phyloP scores from a whole-genome alignment of 441 rosid genomes.

The Pelargonium myrrhifolium region DNA sequence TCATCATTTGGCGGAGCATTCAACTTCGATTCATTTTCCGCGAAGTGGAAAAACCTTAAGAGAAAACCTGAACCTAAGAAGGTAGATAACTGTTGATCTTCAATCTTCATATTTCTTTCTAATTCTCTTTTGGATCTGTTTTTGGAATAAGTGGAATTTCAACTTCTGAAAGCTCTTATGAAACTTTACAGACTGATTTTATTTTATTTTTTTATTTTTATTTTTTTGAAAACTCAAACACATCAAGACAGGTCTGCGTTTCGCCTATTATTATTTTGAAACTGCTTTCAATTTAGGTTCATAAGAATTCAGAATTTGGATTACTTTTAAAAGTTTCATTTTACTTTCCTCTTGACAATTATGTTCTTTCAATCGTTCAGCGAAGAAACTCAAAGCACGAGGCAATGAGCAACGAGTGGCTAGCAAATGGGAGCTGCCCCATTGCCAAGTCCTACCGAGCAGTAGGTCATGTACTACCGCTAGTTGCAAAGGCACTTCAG shows the following conservation, averaged over 20 bases:
- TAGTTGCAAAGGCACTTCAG: slow-evolving; percentile 53
- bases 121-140: not conserved
- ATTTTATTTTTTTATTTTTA: no score
- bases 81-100: slow-evolving; percentile 40
- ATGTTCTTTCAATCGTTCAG: slow-evolving; percentile 30
- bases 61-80: slow-evolving; percentile 43
- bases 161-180: not conserved
- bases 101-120: not conserved
- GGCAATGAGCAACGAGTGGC: slow-evolving; percentile 55
- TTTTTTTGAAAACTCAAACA: no score
- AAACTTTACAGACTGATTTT: not conserved
- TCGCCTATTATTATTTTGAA: not conserved
- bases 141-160: not conserved
- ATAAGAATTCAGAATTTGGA: not conserved
- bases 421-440: slow-evolving; percentile 61
- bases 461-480: slow-evolving; percentile 51
- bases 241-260: not conserved
- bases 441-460: slow-evolving; percentile 64
- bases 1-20: slow-evolving; percentile 72
- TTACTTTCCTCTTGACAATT: slow-evolving; percentile 12
- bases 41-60: slow-evolving; percentile 43
- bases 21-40: slow-evolving; percentile 51
- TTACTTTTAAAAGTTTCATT: not conserved
- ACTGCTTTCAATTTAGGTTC: not conserved
- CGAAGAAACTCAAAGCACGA: slow-evolving; percentile 56